Evolutionary conservation across 2,329 filamentous ascomycete genomes (phyloP), one percentile per base, ranked within the genome.

Genomic region (Ophiocordyceps robertsii): DNA sequence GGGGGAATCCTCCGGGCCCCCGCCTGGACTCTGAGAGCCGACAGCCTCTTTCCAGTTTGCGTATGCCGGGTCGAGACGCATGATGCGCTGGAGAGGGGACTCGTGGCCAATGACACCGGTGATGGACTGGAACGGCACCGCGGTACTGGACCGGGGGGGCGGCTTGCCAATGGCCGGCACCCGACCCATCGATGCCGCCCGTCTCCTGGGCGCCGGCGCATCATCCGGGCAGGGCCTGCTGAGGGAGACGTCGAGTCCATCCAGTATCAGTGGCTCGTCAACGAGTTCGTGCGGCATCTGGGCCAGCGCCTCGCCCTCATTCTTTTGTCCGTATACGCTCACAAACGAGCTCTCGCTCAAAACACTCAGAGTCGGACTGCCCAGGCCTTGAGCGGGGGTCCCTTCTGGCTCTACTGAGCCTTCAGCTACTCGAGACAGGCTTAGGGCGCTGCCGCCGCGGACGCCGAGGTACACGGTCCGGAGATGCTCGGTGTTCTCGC

Each of bases 281-380:
- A 57, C 46, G 4, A 55, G 48, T 16, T 44, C 44, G 3, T 53
- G 45, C 4, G 51, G 49, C 11, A 50, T 50, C 27, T 49, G 51
- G 10, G 56, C 54, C 2, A 50, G 42, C 8, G 47, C 51, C 46
- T 67, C 69, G 21, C 65, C 58, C 3, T 30, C 5, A 3, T 7
- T 21, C 38, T 38, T 46, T 7, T 39, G 39, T 3, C 77, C 78
- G 43, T 83, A 83, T 0, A 83, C 64, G 49, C 78, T 82, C 19
- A 73, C 50, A 50, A 83, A 82, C 0, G 78, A 82, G 54, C 77
- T 82, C 56, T 82, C 77, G 49, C 78, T 82, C 47, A 83, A 58
- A 12, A 82, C 65, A 48, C 79, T 82, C 40, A 82, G 59, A 30
- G 69, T 72, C 4, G 79, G 78, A 49, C 77, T 83, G 27, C 64